Conservation (phyloP, 805 yeast species). For the Saturnispora zaruensis region DNA sequence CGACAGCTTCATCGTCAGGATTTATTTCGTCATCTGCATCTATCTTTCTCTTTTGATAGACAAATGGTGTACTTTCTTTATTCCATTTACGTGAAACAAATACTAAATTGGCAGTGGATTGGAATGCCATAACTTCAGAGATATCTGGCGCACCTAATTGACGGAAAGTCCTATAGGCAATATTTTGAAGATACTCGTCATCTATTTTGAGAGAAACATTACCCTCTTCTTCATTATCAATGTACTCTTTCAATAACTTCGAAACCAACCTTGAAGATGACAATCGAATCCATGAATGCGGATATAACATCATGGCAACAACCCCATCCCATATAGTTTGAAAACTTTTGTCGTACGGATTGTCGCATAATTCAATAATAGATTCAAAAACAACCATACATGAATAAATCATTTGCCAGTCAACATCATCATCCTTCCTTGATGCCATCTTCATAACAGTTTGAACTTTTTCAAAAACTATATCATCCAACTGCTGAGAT, state of each 20-base stretch:
- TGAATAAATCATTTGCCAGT: conserved; percentile 76
- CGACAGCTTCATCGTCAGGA: conserved; percentile 15
- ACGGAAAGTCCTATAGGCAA: conserved; percentile 60
- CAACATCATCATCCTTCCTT: conserved; percentile 31
- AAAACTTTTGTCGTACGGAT: conserved; percentile 35
- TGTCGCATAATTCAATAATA: conserved; percentile 9
- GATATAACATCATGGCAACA: conserved; percentile 56
- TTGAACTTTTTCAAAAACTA: conserved; percentile 22
- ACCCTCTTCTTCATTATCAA: conserved; percentile 7
- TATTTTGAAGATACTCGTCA: conserved; percentile 46
- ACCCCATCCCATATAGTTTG: conserved; percentile 45
- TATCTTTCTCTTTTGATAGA: conserved; percentile 15
- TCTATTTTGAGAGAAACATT: conserved; percentile 30
- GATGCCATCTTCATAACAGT: conserved; percentile 21
- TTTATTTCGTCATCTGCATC: conserved; percentile 8
- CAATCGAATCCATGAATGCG: conserved; percentile 88
- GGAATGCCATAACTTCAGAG: conserved; percentile 52
- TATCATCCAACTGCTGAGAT: conserved; percentile 18
- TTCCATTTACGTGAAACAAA: conserved; percentile 57
- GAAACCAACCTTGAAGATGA: conserved; percentile 54
- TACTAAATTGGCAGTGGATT: conserved; percentile 59
- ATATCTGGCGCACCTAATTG: conserved; percentile 77
- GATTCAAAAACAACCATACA: conserved; percentile 40
- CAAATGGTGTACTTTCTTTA: conserved; percentile 31
- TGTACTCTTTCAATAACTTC: conserved; percentile 34